Evolutionary conservation across 495 filamentous ascomycete species (phyloP).

Genomic region (Penicillium atrosanguineum): DNA sequence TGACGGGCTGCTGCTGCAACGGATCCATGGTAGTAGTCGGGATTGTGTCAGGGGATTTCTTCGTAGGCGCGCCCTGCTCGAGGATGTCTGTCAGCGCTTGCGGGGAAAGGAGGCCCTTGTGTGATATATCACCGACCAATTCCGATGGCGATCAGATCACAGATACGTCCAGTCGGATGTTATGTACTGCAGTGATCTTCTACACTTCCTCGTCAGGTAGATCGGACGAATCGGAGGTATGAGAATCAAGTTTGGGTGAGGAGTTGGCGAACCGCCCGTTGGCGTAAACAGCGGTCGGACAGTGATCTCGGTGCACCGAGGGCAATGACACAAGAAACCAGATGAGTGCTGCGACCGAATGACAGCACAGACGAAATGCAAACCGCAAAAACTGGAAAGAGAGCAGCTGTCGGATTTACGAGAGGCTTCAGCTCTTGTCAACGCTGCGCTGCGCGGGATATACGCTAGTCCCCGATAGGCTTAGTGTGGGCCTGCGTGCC

Average conservation of each 20-base stretch:
- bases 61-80: slow-evolving; percentile 12
- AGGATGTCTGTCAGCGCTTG: slow-evolving; percentile 11
- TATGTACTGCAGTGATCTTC: neutral
- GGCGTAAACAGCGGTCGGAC: slow-evolving; percentile 7
- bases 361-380: slow-evolving; percentile 4
- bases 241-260: neutral
- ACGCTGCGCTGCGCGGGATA: slow-evolving; percentile 27
- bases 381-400: slow-evolving; percentile 8
- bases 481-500: slow-evolving; percentile 30
- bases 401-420: neutral
- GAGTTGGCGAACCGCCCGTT: neutral
- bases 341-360: neutral
- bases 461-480: slow-evolving; percentile 42
- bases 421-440: slow-evolving; percentile 23
- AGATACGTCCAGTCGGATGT: neutral
- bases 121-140: slow-evolving; percentile 15
- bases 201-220: no score
- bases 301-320: neutral
- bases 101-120: slow-evolving; percentile 23
- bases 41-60: neutral
- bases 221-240: neutral
- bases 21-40: slow-evolving; percentile 25
- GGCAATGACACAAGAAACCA: neutral
- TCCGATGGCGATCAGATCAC: neutral
- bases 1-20: slow-evolving; percentile 22